Conservation (phyloP, 495 filamentous ascomycete species). For the Neurospora sp. region DNA sequence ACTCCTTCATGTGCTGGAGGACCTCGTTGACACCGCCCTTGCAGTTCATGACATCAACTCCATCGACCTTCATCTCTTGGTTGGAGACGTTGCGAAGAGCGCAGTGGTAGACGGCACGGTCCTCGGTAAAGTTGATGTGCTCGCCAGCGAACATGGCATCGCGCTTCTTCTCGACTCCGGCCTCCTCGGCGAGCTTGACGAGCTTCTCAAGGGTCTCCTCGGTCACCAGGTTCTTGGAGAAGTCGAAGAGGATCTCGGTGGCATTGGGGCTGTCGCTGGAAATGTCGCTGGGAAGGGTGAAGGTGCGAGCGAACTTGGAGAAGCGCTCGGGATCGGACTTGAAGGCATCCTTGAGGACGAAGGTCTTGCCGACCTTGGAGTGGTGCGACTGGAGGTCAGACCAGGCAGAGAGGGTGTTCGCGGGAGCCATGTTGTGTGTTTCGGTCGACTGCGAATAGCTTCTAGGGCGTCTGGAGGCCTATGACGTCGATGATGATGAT, state of each 20-base stretch:
- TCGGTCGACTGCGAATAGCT: background rate
- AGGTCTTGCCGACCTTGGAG: conserved; percentile 67
- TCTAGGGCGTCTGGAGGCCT: background rate
- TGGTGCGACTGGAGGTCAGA: conserved; percentile 81
- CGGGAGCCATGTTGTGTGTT: conserved; percentile 45
- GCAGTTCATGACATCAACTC: conserved; percentile 82
- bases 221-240: conserved; percentile 96
- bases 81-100: conserved; percentile 83
- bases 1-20: conserved; percentile 93
- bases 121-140: conserved; percentile 98
- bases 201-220: conserved; percentile 83
- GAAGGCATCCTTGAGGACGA: conserved; percentile 90
- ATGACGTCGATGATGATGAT: background rate
- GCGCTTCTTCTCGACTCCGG: conserved; percentile 79
- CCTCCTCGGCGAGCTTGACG: conserved; percentile 82
- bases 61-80: conserved; percentile 84
- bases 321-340: conserved; percentile 81
- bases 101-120: conserved; percentile 90
- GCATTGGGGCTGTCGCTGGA: conserved; percentile 28
- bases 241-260: conserved; percentile 86
- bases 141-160: conserved; percentile 96
- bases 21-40: conserved; percentile 69
- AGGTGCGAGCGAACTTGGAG: conserved; percentile 76
- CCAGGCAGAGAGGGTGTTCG: conserved; percentile 76
- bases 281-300: conserved; percentile 67